Conservation (phyloP, 208 protist species). For the Trypanosoma congolense region DNA sequence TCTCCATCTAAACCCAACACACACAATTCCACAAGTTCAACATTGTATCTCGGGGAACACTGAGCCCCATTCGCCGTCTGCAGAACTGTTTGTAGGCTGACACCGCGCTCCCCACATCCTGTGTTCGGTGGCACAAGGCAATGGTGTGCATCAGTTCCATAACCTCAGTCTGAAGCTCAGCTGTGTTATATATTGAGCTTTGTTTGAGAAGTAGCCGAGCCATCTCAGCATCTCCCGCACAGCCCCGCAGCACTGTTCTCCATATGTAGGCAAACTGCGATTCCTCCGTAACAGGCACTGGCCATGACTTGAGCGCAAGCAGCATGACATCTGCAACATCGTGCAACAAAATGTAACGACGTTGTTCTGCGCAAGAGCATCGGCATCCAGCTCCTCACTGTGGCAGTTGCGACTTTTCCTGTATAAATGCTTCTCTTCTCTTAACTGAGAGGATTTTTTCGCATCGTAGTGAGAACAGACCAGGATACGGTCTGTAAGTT, state of each 20-base stretch:
- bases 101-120: slow-evolving; percentile 15
- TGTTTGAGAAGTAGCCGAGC: slow-evolving; percentile 10
- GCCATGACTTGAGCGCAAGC: slow-evolving; percentile 17
- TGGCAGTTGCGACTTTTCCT: no score
- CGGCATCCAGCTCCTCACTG: no score
- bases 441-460: background rate
- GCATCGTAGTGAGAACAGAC: background rate
- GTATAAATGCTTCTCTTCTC: no score
- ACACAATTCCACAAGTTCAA: slow-evolving; percentile 21
- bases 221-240: slow-evolving; percentile 13
- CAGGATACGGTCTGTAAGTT: background rate
- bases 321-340: slow-evolving; percentile 15
- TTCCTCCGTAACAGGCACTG: slow-evolving; percentile 10
- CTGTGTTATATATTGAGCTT: slow-evolving; percentile 12
- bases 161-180: slow-evolving; percentile 6
- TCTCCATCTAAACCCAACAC: slow-evolving; percentile 1
- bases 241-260: slow-evolving; percentile 4
- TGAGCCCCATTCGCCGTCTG: slow-evolving; percentile 6
- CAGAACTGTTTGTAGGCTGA: slow-evolving; percentile 22
- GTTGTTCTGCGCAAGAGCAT: no score
- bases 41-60: slow-evolving; percentile 21
- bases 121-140: slow-evolving; percentile 17
- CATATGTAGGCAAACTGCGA: slow-evolving; percentile 18
- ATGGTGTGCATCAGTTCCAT: slow-evolving; percentile 16
- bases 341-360: slow-evolving; percentile 12